Evolutionary conservation across 1,284 basidiomycete genomes (phyloP), one percentile per base, ranked within the genome.

Genomic region (Porodaedalea pini): DNA sequence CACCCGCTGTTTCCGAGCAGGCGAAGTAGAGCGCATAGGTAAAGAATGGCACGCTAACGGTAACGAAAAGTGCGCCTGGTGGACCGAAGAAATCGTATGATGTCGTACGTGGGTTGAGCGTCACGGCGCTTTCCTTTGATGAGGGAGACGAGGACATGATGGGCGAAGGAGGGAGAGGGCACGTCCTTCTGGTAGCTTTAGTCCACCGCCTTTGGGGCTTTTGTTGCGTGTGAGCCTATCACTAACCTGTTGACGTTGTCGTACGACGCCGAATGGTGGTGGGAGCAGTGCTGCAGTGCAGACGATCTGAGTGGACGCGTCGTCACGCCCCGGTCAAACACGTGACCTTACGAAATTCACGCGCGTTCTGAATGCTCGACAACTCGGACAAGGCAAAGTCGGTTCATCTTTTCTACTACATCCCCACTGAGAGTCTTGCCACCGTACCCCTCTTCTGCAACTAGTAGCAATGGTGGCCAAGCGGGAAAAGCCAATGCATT

Each of bases 21-120:
- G 81, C 83, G 71, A 90, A 94, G 73, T 85, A 94, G 61, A 98
- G 83, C 2, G 81, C 79, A 68, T 97, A 97, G 29, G 85, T 78
- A 62, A 85, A 74, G 63, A 85, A 64, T 1, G 95, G 94, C 2
- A 94, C 88, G 19, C 80, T 76, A 50, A 92, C 48, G 15, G 86
- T 82, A 66, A 98, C 81, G 61, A 85, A 75, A 41, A 88, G 68
- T 0, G 93, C 89, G 19, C 94, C 93, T 3, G 82, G 78, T 2
- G 92, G 92, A 0, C 94, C 95, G 56, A 92, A 73, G 71, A 98
- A 98, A 69, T 97, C 93, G 70, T 86, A 91, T 48, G 80, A 72
- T 0, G 75, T 82, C 36, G 88, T 86, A 56, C 77, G 78, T 0
- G 88, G 88, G 63, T 89, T 90, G 66, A 88, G 76, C 64, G 61